Evolutionary conservation across 78 protist genomes (phyloP).

Genomic region (Neovahlkampfia damariscottae): DNA sequence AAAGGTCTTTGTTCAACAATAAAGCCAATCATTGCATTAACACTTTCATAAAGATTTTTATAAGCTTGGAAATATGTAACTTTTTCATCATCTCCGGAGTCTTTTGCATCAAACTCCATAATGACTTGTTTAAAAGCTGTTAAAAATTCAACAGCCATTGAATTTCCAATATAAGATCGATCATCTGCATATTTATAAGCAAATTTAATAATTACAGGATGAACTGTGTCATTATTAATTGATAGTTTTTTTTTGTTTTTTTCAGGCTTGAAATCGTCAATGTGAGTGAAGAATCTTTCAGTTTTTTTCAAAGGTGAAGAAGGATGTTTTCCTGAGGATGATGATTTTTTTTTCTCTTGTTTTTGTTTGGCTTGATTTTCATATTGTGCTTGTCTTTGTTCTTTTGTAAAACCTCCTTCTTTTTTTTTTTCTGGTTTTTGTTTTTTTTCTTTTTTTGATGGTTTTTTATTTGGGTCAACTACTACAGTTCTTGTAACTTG

Average conservation of each 20-base stretch:
- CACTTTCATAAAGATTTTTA: conserved; percentile 32
- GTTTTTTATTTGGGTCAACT: no score
- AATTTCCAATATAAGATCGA: conserved; percentile 50
- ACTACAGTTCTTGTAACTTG: neutral
- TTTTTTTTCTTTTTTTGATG: conserved; percentile 3
- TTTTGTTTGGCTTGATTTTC: neutral
- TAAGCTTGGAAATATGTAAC: no score
- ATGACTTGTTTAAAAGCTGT: conserved; percentile 48
- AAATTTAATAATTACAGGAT: conserved; percentile 53
- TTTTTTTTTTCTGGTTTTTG: neutral
- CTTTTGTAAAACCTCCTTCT: neutral
- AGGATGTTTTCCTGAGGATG: neutral
- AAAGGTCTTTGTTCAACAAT: conserved; percentile 26
- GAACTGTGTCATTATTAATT: conserved; percentile 23
- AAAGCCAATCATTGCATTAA: conserved; percentile 54
- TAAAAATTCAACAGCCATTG: conserved; percentile 68
- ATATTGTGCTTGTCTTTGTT: neutral
- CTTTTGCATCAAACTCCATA: conserved; percentile 22
- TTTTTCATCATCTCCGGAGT: neutral
- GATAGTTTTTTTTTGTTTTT: neutral
- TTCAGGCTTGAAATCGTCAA: neutral
- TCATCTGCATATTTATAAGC: conserved; percentile 60
- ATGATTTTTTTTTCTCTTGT: neutral
- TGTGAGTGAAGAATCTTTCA: neutral
- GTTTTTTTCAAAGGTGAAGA: neutral